phyloP scores from a whole-genome alignment of 1,284 basidiomycete species.

The Puccinia polysora region DNA sequence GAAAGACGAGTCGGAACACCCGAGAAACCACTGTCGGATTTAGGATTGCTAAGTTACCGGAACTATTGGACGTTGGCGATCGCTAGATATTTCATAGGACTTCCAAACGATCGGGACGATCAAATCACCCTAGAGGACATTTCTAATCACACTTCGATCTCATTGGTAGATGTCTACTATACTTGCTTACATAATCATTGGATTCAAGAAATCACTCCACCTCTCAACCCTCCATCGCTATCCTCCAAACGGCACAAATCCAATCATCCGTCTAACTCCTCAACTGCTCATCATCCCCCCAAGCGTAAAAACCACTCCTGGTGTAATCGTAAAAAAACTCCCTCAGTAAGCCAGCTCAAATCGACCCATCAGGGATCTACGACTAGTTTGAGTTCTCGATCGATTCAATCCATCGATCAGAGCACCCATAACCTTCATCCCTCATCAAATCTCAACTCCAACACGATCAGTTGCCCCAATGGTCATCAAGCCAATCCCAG shows the following conservation, averaged over 20 bases:
- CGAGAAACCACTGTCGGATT: slow-evolving; percentile 82
- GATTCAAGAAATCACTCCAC: slow-evolving; percentile 9
- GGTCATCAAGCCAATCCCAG: not conserved
- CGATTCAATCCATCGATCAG: no score
- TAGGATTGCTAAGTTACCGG: slow-evolving; percentile 85
- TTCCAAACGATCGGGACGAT: not conserved
- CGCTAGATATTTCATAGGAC: slow-evolving; percentile 66
- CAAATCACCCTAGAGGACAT: slow-evolving; percentile 42
- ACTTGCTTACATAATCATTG: slow-evolving; percentile 35
- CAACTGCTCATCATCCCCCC: not conserved
- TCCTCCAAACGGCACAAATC: not conserved
- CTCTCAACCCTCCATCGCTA: not conserved
- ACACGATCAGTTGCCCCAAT: not conserved
- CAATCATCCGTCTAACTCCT: not conserved
- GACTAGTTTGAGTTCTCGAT: no score
- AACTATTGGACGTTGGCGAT: slow-evolving; percentile 94
- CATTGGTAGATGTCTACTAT: slow-evolving; percentile 29
- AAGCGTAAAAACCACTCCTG: not conserved
- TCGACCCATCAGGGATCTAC: no score
- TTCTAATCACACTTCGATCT: slow-evolving; percentile 32
- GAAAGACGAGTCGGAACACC: slow-evolving; percentile 81
- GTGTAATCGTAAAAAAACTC: not conserved
- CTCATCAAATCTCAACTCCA: no score
- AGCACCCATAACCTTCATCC: no score
- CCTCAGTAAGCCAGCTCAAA: no score